Evolutionary conservation across 495 filamentous ascomycete species (phyloP), one percentile per base, ranked within the genome.

Genomic region (Tricharina praecox): DNA sequence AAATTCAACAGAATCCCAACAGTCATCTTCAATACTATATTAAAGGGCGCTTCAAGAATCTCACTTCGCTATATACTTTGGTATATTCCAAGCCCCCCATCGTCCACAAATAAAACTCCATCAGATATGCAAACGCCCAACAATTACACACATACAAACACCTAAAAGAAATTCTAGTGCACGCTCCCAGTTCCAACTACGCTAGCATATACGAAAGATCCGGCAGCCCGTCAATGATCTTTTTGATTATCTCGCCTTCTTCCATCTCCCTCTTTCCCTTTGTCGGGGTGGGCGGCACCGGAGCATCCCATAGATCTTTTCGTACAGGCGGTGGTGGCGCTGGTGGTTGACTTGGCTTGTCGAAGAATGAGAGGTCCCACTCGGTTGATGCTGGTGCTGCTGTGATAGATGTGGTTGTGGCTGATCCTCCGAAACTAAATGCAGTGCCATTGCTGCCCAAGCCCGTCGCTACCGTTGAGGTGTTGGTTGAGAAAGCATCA

Each of bases 181-280:
- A 32, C 28, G 13, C 28, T 32, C 28, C 28, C 28, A 32, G 28
- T 19, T n/a, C n/a, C n/a, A n/a, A n/a, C 48, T 50, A 50, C 53
- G 26, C 37, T 8, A 66, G 54, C 63, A 66, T 66, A 55, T 65
- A 66, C 23, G 55, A 45, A 45, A 64, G 38, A 58, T 66, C 62
- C 7, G 64, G 64, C 21, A 66, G 46, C 16, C 60, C 60, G 4
- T 47, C 47, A 18, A 66, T 41, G 40, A 66, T 62, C 13, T 45
- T 25, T n/a, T 46, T 48, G 9, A 64, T 38, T 11, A 53, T 45
- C 33, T 59, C 54, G 37, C 47, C 53, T 19, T 61, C 50, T 13
- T 53, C 53, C 38, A 42, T 37, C 25, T 56, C 53, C 4, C 35
- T 53, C 53, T 48, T 49, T 48, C 49, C 54, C 48, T 30, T 34